These are phyloP conservation scores for Solanum virginianum DNA, from an alignment of 257 asterid genomes.

Conservation along the genomic window DNA sequence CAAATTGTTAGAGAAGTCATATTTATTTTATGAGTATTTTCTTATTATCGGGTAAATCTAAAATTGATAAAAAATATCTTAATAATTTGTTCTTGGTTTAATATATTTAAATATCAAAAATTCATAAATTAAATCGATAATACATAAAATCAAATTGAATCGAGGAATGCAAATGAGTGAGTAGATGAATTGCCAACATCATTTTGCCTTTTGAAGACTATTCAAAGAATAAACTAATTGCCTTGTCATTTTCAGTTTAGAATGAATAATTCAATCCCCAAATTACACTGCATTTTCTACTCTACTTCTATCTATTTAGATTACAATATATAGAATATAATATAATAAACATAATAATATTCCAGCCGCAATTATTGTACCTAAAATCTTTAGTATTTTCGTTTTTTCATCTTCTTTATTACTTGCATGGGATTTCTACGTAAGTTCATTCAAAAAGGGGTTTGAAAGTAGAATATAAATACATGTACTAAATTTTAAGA, in stretches of 20 bases:
- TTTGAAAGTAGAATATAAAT: neutral
- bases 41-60: too few species aligned
- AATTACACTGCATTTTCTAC: neutral
- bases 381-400: neutral
- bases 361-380: neutral
- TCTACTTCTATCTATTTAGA: neutral
- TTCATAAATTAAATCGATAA: too few species aligned
- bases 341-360: neutral
- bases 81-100: too few species aligned
- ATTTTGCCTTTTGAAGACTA: neutral
- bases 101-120: too few species aligned
- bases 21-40: too few species aligned
- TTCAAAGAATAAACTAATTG: neutral
- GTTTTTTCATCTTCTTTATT: neutral
- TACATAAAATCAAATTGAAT: too few species aligned
- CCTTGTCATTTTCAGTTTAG: neutral
- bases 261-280: neutral
- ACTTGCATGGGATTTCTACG: slow-evolving; percentile 1
- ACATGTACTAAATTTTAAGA: neutral
- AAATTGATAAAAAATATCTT: too few species aligned
- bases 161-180: too few species aligned
- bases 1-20: too few species aligned
- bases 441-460: neutral
- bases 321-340: neutral
- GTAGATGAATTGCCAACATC: neutral